Evolutionary conservation across 306 rosid genomes (phyloP).

Genomic region (Casuarina glauca): DNA sequence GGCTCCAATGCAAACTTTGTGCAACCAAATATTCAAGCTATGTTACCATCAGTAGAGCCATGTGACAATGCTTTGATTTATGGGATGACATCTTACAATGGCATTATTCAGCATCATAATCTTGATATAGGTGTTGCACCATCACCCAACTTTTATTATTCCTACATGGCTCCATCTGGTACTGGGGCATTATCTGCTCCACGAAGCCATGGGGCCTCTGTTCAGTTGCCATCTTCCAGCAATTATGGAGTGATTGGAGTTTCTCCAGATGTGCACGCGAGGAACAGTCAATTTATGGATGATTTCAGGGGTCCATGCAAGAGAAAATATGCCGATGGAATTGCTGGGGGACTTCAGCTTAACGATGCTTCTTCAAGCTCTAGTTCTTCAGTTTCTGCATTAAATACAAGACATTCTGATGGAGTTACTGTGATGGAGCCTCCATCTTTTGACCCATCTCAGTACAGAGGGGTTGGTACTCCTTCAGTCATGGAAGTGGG

Average conservation of each 20-base stretch:
- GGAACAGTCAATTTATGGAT: conserved; percentile 57
- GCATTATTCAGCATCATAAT: conserved; percentile 63
- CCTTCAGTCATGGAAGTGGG: conserved; percentile 64
- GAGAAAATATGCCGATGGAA: conserved; percentile 70
- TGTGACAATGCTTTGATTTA: conserved; percentile 67
- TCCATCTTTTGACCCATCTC: conserved; percentile 52
- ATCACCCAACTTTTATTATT: conserved; percentile 56
- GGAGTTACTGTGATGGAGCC: conserved; percentile 65
- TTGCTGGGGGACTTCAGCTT: conserved; percentile 60
- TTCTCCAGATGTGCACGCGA: conserved; percentile 61
- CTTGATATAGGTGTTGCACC: conserved; percentile 56
- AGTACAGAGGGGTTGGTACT: conserved; percentile 35
- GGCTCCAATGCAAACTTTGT: conserved; percentile 47
- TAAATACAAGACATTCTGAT: conserved; percentile 58
- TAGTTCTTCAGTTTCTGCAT: conserved; percentile 60
- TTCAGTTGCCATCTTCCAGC: conserved; percentile 63
- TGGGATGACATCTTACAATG: conserved; percentile 56
- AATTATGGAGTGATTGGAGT: conserved; percentile 49
- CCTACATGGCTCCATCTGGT: conserved; percentile 66
- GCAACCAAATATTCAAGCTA: conserved; percentile 54
- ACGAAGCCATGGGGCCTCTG: conserved; percentile 52
- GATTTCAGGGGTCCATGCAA: conserved; percentile 79
- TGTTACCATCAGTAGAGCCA: conserved; percentile 56
- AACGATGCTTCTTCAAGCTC: conserved; percentile 56
- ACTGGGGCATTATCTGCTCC: conserved; percentile 61